Base-by-base conservation (phyloP, 306 rosid genomes). In the Ochetophila trinervis region DNA sequence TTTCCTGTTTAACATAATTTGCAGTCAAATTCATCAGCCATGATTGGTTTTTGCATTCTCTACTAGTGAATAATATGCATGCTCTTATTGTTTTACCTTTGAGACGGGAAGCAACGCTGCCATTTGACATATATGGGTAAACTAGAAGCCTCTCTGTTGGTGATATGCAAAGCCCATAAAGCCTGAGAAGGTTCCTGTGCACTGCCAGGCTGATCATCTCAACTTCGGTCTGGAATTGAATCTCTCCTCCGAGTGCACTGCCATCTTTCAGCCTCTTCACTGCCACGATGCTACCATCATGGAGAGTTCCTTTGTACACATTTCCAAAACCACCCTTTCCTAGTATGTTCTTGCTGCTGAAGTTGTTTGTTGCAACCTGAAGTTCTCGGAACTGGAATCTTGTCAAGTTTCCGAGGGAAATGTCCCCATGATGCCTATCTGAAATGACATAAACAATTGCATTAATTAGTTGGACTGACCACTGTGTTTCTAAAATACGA, bases 181-280 rank as follows among this genome's bases (percentile, higher is more conserved):
- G 71, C 66, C 90, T 77, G 47, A 92, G 95, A 55, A 92, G 96
- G 71, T 92, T 90, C 63, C 98, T 60, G 40, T 92, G 98, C 47
- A 92, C 96, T 3, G 98, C 98, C 52, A 92, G 76, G 79, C 98
- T 89, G 72, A 92, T 92, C 98, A 87, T 89, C 83, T 92, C 98
- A 63, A 92, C 92, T 79, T 92, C 98, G 50, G 98, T 91, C 76
- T 91, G 98, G 82, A 91, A 91, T 42, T 91, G 98, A 60, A 87
- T 82, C 74, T 89, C 98, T 36, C 98, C 96, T 44, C 96, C 88
- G 58, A 62, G 75, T 35, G 92, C 84, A 68, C 71, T 85, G 37
- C 95, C 96, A 76, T 92, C 95, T 75, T 87, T 92, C 53, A 92
- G 96, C 79, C 98, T 85, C 79, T 92, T 92, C 36, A 92, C 98